Conservation (phyloP, 192 early-diverging fungal species). For the Mortierella claussenii region DNA sequence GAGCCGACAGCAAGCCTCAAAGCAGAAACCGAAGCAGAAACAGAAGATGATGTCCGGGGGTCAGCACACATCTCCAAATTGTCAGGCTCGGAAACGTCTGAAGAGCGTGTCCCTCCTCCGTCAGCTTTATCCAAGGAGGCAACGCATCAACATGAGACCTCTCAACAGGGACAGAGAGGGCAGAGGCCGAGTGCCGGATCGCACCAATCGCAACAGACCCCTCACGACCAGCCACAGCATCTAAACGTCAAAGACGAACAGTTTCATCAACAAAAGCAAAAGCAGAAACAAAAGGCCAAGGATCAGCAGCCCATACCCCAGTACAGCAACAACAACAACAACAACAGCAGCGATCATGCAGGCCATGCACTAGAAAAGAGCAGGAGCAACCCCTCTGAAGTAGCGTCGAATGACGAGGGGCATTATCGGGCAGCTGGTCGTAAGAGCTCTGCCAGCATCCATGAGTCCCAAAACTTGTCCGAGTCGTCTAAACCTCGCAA, state of each 20-base stretch:
- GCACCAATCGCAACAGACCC: not conserved
- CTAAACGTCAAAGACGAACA: not conserved
- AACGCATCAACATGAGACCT: not conserved
- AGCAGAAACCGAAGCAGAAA: too few species aligned
- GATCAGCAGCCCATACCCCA: conserved; percentile 1
- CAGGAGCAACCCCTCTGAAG: conserved; percentile 23
- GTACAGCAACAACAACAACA: not conserved
- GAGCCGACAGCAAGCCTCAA: too few species aligned
- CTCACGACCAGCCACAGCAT: not conserved
- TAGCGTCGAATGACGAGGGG: conserved; percentile 11
- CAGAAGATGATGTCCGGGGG: too few species aligned
- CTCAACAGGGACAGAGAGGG: not conserved
- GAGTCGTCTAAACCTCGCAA: conserved; percentile 14
- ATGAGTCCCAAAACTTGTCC: conserved; percentile 33
- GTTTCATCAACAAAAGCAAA: conserved; percentile 7
- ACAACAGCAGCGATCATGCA: not conserved
- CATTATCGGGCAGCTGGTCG: not conserved
- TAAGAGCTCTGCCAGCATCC: conserved; percentile 27
- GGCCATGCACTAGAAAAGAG: conserved; percentile 38
- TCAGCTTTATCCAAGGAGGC: too few species aligned
- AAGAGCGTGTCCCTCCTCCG: too few species aligned
- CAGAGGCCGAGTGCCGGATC: conserved; percentile 1
- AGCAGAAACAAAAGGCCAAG: not conserved
- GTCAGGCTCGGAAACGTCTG: too few species aligned
- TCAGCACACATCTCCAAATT: too few species aligned